Conservation (phyloP, 2,329 filamentous ascomycete genomes). For the Xylariales sp. region DNA sequence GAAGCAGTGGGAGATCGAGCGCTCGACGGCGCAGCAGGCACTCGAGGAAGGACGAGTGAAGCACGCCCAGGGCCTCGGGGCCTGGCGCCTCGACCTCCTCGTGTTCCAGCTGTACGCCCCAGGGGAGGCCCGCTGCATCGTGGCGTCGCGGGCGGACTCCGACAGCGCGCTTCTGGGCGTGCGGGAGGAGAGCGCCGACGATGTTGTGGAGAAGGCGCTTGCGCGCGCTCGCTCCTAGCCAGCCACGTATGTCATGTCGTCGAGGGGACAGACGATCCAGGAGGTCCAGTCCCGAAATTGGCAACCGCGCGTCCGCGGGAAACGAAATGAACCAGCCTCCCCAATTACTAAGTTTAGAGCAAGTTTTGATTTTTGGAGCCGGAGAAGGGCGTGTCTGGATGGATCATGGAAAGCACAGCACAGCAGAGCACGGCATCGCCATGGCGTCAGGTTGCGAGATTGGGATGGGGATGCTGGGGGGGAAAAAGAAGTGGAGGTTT, state of each 20-base stretch:
- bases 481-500: constrained; percentile 27
- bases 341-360: constrained; percentile 4
- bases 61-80: constrained; percentile 36
- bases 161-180: constrained; percentile 47
- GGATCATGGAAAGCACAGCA: neutral
- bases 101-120: constrained; percentile 49
- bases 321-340: no score
- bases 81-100: constrained; percentile 48
- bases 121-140: constrained; percentile 46
- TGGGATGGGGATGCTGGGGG: constrained; percentile 13
- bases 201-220: constrained; percentile 46
- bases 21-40: constrained; percentile 33
- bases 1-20: constrained; percentile 43
- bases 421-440: neutral
- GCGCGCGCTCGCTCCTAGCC: constrained; percentile 4
- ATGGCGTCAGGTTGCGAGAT: neutral
- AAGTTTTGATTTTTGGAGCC: no score
- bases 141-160: constrained; percentile 41
- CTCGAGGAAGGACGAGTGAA: constrained; percentile 43
- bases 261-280: no score
- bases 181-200: constrained; percentile 44
- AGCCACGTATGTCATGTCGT: neutral
- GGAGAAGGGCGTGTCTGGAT: constrained; percentile 4
- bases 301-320: no score
- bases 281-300: no score